Evolutionary conservation across 371 early-diverging fungal genomes (phyloP).

Genomic region (Mucor circinelloides): DNA sequence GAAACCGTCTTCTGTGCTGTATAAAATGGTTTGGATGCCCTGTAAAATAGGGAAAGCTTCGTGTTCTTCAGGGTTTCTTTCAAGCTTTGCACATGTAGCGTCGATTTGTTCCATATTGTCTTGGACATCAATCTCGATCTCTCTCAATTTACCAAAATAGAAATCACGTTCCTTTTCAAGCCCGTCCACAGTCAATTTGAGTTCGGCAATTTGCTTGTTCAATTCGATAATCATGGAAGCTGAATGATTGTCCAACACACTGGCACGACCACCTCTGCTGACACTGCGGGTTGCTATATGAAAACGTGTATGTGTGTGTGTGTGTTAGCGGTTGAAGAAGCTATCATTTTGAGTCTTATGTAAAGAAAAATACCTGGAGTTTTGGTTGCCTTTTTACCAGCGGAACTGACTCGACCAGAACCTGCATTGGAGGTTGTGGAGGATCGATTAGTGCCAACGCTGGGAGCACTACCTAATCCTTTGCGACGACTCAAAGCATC

Average conservation of each 20-base stretch:
- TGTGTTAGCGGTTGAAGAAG: too few species aligned
- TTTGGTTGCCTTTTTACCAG: constrained; percentile 9
- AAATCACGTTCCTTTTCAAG: constrained; percentile 96
- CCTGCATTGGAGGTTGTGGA: constrained; percentile 9
- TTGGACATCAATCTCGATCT: constrained; percentile 91
- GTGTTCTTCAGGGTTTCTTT: constrained; percentile 28
- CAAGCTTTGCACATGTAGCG: constrained; percentile 19
- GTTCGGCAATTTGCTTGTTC: constrained; percentile 73
- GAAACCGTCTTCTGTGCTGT: constrained; percentile 80
- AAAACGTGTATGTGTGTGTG: background rate
- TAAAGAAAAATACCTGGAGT: constrained; percentile 8
- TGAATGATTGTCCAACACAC: constrained; percentile 36
- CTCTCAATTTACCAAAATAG: constrained; percentile 90
- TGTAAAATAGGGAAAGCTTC: constrained; percentile 52
- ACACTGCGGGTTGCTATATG: constrained; percentile 25
- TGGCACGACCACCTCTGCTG: constrained; percentile 37
- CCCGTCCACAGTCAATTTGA: constrained; percentile 83
- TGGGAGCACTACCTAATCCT: constrained; percentile 32
- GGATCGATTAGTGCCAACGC: constrained; percentile 13
- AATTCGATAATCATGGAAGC: constrained; percentile 66
- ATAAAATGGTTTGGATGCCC: constrained; percentile 83
- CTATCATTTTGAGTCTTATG: too few species aligned
- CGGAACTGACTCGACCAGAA: constrained; percentile 19
- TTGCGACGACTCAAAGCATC: constrained; percentile 84
- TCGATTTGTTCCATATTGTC: constrained; percentile 60